These are phyloP conservation scores for Chiua virens DNA, from an alignment of 768 basidiomycete species.

Conservation along the genomic window DNA sequence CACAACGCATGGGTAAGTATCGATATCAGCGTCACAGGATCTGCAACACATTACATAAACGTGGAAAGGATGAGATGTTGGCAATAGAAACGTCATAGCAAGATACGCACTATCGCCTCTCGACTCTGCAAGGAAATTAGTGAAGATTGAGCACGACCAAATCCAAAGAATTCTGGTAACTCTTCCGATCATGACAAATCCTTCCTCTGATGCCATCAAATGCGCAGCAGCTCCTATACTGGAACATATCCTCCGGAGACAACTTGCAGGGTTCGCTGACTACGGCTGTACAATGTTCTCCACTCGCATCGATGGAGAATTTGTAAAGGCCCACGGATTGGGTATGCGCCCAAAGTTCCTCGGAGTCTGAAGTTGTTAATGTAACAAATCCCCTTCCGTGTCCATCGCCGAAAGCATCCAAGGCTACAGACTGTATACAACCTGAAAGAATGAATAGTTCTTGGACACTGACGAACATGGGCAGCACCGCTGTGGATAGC, in stretches of 20 bases:
- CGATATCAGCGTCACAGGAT: not conserved
- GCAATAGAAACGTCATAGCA: not conserved
- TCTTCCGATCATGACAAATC: conserved; percentile 9
- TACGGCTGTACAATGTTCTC: conserved; percentile 7
- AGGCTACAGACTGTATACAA: not conserved
- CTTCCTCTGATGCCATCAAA: conserved; percentile 23
- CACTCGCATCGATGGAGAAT: conserved; percentile 20
- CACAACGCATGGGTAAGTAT: not conserved
- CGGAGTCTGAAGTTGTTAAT: not conserved
- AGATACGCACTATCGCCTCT: not conserved
- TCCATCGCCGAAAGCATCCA: conserved; percentile 14
- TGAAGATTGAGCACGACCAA: conserved; percentile 15
- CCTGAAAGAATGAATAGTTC: conserved; percentile 21
- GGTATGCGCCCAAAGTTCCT: not conserved
- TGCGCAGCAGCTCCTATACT: not conserved
- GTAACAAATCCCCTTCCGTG: conserved; percentile 17
- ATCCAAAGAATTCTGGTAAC: not conserved
- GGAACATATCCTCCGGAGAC: conserved; percentile 3
- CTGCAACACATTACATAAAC: not conserved
- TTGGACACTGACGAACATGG: conserved; percentile 11
- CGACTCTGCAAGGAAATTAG: not conserved
- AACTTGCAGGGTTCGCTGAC: conserved; percentile 15
- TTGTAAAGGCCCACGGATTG: conserved; percentile 11
- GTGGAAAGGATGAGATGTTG: not conserved
- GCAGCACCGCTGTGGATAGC: conserved; percentile 1